Evolutionary conservation across 148 eudicot species (phyloP), one percentile per base, ranked within the genome.

Genomic region (Linanthus parryae): DNA sequence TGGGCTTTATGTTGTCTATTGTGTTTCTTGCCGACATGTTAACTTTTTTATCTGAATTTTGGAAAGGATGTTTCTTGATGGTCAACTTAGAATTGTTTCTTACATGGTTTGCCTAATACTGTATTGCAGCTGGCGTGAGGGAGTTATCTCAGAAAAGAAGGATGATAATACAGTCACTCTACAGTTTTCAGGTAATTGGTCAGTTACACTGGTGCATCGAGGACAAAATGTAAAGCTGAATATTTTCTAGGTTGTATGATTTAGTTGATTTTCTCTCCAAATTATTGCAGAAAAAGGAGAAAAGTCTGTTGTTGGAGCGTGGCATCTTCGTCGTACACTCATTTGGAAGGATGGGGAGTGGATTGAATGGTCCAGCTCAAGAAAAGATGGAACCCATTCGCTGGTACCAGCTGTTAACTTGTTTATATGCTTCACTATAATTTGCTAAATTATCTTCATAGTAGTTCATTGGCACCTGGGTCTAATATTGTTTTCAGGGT

Each of bases 71-170:
- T n/a, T n/a, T n/a, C n/a, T n/a, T n/a, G n/a, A n/a, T n/a, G n/a
- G n/a, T n/a, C n/a, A n/a, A n/a, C n/a, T n/a, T n/a, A n/a, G n/a
- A n/a, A n/a, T n/a, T n/a, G n/a, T n/a, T n/a, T n/a, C n/a, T n/a
- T n/a, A n/a, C n/a, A n/a, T n/a, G n/a, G n/a, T 50, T 31, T 0
- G 39, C 19, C 47, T 57, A 8, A 28, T 66, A 49, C 48, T 64
- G 58, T 63, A 50, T 67, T 63, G 44, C 72, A 92, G 99, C 74
- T 94, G 96, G 96, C 67, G 91, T 58, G 99, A 94, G 62, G 99
- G 96, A 65, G 67, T 88, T 42, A 60, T 94, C 33, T 65, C 77
- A 30, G 96, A 84, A 61, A 84, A 77, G 71, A 74, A 74, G 35
- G 99, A 94, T 57, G 80, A 63, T 58, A 77, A 84, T n/a, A 59